These are phyloP conservation scores for Sphagnum magellanicum DNA, from an alignment of 228 moss, liverwort and hornwort species.

Conservation along the genomic window DNA sequence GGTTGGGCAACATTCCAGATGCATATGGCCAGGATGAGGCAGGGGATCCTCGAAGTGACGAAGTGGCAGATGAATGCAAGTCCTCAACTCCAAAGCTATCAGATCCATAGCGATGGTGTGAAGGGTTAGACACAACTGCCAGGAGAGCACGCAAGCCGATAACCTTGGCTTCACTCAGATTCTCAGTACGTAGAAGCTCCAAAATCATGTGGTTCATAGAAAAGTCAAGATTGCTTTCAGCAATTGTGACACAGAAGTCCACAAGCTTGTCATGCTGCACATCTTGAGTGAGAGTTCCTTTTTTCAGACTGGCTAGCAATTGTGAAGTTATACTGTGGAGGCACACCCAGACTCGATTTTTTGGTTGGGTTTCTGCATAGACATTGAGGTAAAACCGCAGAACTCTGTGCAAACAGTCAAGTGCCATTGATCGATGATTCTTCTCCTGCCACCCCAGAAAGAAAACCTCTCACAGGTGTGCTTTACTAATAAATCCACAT, in stretches of 20 bases:
- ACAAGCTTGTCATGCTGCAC: slow-evolving; percentile 98
- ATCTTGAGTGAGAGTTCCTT: slow-evolving; percentile 92
- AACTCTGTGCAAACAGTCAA: slow-evolving; percentile 96
- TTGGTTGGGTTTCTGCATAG: slow-evolving; percentile 72
- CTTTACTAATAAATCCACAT: background rate
- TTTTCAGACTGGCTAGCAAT: slow-evolving; percentile 83
- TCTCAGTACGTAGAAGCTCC: slow-evolving; percentile 86
- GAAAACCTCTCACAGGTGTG: no score
- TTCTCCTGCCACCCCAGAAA: slow-evolving; percentile 58
- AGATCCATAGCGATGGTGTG: slow-evolving; percentile 76
- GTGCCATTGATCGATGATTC: slow-evolving; percentile 89
- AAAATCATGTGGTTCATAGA: slow-evolving; percentile 99
- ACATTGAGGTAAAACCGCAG: slow-evolving; percentile 95
- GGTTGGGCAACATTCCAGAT: slow-evolving; percentile 53
- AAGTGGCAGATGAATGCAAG: slow-evolving; percentile 64
- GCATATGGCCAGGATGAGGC: slow-evolving; percentile 81
- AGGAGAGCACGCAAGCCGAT: slow-evolving; percentile 94
- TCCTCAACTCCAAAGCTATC: slow-evolving; percentile 80
- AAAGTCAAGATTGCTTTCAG: slow-evolving; percentile 92
- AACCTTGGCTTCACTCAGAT: slow-evolving; percentile 94
- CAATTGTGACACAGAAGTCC: slow-evolving; percentile 97
- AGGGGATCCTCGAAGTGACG: slow-evolving; percentile 80
- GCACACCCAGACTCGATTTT: slow-evolving; percentile 89
- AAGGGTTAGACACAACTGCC: slow-evolving; percentile 87
- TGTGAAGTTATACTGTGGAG: slow-evolving; percentile 89